A percentile compares a stretch with the other conserved stretches of the same genome.
phyloP scores from a whole-genome alignment of 2,329 filamentous ascomycete species.

The Nigrospora osmanthi region DNA sequence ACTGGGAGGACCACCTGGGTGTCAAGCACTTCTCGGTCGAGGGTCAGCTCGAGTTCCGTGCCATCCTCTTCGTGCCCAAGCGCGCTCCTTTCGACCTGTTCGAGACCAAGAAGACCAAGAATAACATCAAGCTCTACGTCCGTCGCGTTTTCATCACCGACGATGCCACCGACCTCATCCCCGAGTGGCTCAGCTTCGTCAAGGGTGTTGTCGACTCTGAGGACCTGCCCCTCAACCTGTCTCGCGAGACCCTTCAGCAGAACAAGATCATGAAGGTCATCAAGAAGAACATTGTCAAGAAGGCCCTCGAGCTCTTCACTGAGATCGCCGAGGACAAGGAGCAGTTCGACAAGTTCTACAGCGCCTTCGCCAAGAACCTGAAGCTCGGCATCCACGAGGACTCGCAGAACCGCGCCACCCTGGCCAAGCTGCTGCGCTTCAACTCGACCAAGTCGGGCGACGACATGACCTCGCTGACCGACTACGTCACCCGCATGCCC shows the following conservation, averaged over 20 bases:
- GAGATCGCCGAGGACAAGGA: constrained; percentile 99
- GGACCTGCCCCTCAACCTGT: constrained; percentile 98
- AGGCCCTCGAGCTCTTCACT: constrained; percentile 97
- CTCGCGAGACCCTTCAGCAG: constrained; percentile 99
- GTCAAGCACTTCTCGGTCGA: constrained; percentile 99
- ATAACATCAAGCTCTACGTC: constrained; percentile 99
- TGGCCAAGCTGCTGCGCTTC: constrained; percentile 98
- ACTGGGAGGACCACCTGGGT: constrained; percentile 98
- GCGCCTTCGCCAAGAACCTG: constrained; percentile 99
- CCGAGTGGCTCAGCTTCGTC: constrained; percentile 98
- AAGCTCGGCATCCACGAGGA: constrained; percentile 99
- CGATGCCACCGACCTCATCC: constrained; percentile 96
- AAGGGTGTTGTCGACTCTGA: constrained; percentile 99
- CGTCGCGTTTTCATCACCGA: constrained; percentile 99
- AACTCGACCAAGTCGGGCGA: constrained; percentile 98
- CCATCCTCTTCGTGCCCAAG: constrained; percentile 99
- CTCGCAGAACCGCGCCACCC: constrained; percentile 84
- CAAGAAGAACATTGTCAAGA: constrained; percentile 99
- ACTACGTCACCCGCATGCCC: constrained; percentile 99
- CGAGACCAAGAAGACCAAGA: constrained; percentile 99
- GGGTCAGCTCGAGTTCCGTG: constrained; percentile 99
- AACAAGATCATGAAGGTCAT: constrained; percentile 99
- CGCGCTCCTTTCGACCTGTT: constrained; percentile 99
- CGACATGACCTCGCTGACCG: constrained; percentile 85
- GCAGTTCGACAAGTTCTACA: constrained; percentile 99